Percentiles rank a stretch among this genome's conserved stretches.
Conservation (phyloP, 805 yeast species). For the Metschnikowia cubensis region DNA sequence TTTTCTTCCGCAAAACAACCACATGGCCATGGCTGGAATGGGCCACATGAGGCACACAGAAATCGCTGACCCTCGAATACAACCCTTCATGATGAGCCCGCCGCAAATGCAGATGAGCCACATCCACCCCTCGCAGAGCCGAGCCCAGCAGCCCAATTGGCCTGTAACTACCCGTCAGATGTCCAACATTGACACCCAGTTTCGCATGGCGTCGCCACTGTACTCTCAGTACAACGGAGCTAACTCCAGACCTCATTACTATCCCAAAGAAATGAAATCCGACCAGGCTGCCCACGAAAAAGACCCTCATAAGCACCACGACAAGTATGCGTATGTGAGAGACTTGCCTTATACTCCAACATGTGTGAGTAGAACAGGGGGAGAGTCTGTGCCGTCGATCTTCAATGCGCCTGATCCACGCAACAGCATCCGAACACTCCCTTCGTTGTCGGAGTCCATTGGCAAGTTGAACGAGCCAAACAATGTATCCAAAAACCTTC, state of each 20-base stretch:
- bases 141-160: not conserved
- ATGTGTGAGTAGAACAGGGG: not conserved
- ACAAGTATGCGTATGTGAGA: not conserved
- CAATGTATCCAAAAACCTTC: not conserved
- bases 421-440: not conserved
- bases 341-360: not conserved
- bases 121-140: not conserved
- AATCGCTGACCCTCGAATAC: not conserved
- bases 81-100: not conserved
- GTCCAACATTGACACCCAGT: not conserved
- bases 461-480: not conserved
- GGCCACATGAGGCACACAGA: not conserved
- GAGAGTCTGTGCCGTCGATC: not conserved
- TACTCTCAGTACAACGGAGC: not conserved
- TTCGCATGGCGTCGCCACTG: not conserved
- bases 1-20: not conserved
- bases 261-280: not conserved
- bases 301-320: not conserved
- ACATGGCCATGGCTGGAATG: not conserved
- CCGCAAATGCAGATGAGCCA: not conserved
- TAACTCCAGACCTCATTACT: not conserved
- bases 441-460: conserved; percentile 2
- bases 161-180: not conserved
- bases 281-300: not conserved
- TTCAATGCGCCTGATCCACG: not conserved